Base-by-base conservation (phyloP, 192 early-diverging fungal species). In the Coemansia sp. region DNA sequence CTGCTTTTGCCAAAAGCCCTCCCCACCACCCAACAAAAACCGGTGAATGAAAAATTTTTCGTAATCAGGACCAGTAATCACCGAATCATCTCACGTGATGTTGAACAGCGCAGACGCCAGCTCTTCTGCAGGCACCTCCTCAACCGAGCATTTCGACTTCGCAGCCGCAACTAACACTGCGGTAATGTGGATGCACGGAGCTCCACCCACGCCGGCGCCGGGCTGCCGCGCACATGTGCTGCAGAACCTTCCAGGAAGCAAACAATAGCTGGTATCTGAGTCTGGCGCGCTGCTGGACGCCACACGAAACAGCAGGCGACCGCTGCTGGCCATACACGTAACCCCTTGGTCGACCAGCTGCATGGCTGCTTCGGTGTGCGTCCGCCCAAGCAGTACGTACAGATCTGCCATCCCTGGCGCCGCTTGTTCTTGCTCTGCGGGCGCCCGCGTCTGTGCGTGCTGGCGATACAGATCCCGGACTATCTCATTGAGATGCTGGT, bases 171-270 rank as follows among this genome's bases (percentile, higher is more conserved):
- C 58, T 11, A 81, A 63, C 62, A 65, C 66, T 5, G 78, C 78
- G 23, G 67, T 71, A 14, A 64, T 63, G 66, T 81, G 78, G 25
- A 69, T 47, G 45, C 78, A 81, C 37, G 66, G 69, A 0, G 69
- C 37, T 21, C 64, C 65, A 3, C 51, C 73, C 17, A 60, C 39
- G 55, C 54, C 61, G 4, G 62, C 39, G 14, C 25, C 48, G 11
- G 55, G 17, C 32, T 51, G 57, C 39, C 60, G 29, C 5, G 67
- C 54, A 56, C 78, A 81, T 12, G 45, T 38, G 39, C 56, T 75
- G 56, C 78, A 81, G 58, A 66, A 74, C 32, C 63, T 54, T 32
- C 78, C 78, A 3, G 78, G 78, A 17, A 81, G 78, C 63, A 81
- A 17, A 62, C 78, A 81, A 45, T 59, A 81, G 66, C 72, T 75